These are phyloP conservation scores for Aureoboletus auriporus DNA, from an alignment of 768 basidiomycete species.

Conservation along the genomic window DNA sequence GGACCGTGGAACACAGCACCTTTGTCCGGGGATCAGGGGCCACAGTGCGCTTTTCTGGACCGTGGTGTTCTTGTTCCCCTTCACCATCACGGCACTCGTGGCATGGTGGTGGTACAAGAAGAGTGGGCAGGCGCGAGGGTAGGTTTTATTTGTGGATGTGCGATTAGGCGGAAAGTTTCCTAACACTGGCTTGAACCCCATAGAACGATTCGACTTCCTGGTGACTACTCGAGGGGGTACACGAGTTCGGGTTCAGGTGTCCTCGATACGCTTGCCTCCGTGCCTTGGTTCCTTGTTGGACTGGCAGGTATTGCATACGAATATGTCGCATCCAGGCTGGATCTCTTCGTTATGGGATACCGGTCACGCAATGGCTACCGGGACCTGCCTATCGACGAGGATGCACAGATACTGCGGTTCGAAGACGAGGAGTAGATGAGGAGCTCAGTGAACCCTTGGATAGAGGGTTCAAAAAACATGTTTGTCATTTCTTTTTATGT, in stretches of 20 bases:
- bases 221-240: conserved; percentile 33
- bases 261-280: conserved; percentile 74
- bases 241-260: conserved; percentile 40
- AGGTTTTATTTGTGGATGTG: conserved; percentile 26
- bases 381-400: conserved; percentile 79
- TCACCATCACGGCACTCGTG: conserved; percentile 68
- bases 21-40: conserved; percentile 76
- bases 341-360: conserved; percentile 35
- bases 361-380: conserved; percentile 64
- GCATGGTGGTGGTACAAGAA: conserved; percentile 80
- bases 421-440: conserved; percentile 66
- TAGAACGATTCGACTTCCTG: conserved; percentile 78
- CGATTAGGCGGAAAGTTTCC: not conserved
- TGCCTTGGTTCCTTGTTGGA: conserved; percentile 89
- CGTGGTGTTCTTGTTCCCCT: conserved; percentile 70
- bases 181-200: conserved; percentile 1
- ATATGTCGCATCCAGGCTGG: conserved; percentile 50
- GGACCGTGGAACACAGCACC: conserved; percentile 70
- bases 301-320: conserved; percentile 70
- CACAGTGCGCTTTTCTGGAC: conserved; percentile 84
- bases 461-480: not conserved
- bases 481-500: not conserved
- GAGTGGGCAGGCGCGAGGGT: conserved; percentile 75
- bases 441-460: not conserved
- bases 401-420: conserved; percentile 81